A percentile compares a stretch with the other conserved stretches of the same genome.
Evolutionary conservation across 2,329 filamentous ascomycete species (phyloP).

Genomic region (Diplodia seriata): DNA sequence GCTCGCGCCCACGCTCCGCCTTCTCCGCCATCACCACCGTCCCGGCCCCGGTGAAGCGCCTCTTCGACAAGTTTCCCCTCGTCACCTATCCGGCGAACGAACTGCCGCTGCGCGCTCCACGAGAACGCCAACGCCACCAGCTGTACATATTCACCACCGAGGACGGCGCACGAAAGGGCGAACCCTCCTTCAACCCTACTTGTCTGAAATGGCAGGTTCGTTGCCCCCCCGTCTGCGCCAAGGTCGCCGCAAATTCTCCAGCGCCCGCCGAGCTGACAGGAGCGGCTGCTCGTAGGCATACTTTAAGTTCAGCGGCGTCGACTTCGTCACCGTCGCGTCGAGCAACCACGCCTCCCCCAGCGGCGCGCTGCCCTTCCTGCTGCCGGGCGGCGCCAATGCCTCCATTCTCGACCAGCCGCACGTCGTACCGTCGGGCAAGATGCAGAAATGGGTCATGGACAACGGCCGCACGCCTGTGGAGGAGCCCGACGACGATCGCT

Average conservation of each 20-base stretch:
- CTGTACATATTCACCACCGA: slow-evolving; percentile 80
- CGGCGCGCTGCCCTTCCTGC: slow-evolving; percentile 85
- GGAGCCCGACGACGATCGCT: slow-evolving; percentile 61
- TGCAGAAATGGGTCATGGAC: slow-evolving; percentile 72
- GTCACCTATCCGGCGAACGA: slow-evolving; percentile 75
- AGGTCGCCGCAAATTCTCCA: neutral
- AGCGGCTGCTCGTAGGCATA: slow-evolving; percentile 69
- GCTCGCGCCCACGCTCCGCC: slow-evolving; percentile 1
- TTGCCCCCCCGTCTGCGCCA: neutral
- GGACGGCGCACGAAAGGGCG: slow-evolving; percentile 65
- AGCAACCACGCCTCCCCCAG: slow-evolving; percentile 94
- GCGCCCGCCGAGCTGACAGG: neutral
- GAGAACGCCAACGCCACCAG: slow-evolving; percentile 57
- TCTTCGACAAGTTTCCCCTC: slow-evolving; percentile 88
- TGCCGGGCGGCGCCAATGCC: slow-evolving; percentile 56
- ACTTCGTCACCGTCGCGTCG: slow-evolving; percentile 72
- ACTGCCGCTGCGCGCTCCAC: slow-evolving; percentile 69
- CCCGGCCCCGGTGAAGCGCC: slow-evolving; percentile 76
- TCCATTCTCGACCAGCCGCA: slow-evolving; percentile 46
- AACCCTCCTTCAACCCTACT: slow-evolving; percentile 85
- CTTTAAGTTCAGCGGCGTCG: slow-evolving; percentile 75
- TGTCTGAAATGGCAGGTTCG: slow-evolving; percentile 95
- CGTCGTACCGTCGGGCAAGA: slow-evolving; percentile 66
- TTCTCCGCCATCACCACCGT: slow-evolving; percentile 56
- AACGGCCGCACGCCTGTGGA: slow-evolving; percentile 41